Evolutionary conservation across 1,139 yeast genomes (phyloP).

Genomic region (Blastobotrys illinoisensis): DNA sequence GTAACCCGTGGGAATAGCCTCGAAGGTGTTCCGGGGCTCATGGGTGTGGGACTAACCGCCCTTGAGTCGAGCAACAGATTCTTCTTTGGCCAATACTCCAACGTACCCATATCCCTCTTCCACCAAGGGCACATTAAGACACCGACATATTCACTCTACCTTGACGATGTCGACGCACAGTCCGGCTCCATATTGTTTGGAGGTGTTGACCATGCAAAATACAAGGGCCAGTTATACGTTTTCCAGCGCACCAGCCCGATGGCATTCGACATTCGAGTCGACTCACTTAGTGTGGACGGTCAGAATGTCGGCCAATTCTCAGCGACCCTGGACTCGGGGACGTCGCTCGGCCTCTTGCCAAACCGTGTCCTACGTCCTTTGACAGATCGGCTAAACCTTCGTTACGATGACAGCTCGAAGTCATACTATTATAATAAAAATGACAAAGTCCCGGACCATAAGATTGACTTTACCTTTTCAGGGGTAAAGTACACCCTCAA

Average conservation of each 20-base stretch:
- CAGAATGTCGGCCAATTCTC: slow-evolving; percentile 9
- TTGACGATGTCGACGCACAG: slow-evolving; percentile 20
- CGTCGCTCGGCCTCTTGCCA: slow-evolving; percentile 26
- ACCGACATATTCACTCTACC: slow-evolving; percentile 39
- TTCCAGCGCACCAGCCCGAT: slow-evolving; percentile 17
- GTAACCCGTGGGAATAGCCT: slow-evolving; percentile 20
- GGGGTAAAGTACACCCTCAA: slow-evolving; percentile 19
- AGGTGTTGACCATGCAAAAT: slow-evolving; percentile 47
- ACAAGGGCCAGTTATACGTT: slow-evolving; percentile 33
- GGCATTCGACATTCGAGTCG: slow-evolving; percentile 14
- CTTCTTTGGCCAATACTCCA: slow-evolving; percentile 13
- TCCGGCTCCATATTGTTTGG: slow-evolving; percentile 43
- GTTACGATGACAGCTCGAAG: slow-evolving; percentile 7
- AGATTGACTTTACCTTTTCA: slow-evolving; percentile 18
- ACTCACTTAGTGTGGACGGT: slow-evolving; percentile 13
- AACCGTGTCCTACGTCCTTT: slow-evolving; percentile 10
- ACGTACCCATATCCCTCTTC: slow-evolving; percentile 21
- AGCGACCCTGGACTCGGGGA: slow-evolving; percentile 22
- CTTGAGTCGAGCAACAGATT: slow-evolving; percentile 15
- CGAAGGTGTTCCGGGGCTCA: slow-evolving; percentile 23
- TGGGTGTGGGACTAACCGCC: slow-evolving; percentile 22
- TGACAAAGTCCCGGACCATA: slow-evolving; percentile 10
- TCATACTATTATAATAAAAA: slow-evolving; percentile 13
- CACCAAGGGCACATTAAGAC: slow-evolving; percentile 42
- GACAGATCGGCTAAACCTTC: slow-evolving; percentile 15